phyloP scores from a whole-genome alignment of 352 stramenopile genomes.

The Pythium monospermum region DNA sequence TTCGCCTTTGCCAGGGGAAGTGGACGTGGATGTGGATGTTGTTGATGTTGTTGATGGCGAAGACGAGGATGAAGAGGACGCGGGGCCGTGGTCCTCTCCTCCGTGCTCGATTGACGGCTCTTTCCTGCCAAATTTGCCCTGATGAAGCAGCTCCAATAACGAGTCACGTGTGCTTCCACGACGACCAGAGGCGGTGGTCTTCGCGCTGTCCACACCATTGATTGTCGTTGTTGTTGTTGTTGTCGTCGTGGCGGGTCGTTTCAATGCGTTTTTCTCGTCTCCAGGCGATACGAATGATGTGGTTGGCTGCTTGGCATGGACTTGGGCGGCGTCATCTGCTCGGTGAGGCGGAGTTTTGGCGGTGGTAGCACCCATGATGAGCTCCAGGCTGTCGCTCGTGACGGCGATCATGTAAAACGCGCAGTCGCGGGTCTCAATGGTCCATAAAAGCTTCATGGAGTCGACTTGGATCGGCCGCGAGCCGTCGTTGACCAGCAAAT shows the following conservation, averaged over 20 bases:
- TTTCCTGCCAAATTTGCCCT: conserved; percentile 64
- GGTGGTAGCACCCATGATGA: conserved; percentile 36
- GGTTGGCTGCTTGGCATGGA: conserved; percentile 5
- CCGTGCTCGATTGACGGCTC: conserved; percentile 4
- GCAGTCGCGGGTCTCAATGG: conserved; percentile 63
- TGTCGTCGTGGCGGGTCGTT: neutral
- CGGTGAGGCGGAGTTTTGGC: too few relatives aligned
- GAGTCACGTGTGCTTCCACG: conserved; percentile 53
- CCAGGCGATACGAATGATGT: neutral
- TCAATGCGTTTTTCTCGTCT: neutral
- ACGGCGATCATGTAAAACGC: conserved; percentile 69
- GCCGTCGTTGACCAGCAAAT: conserved; percentile 61
- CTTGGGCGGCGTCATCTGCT: too few relatives aligned
- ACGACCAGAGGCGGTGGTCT: conserved; percentile 3
- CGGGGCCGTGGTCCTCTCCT: too few relatives aligned
- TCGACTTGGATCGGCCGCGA: conserved; percentile 78
- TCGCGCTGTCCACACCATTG: neutral
- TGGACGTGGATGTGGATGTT: conserved; percentile 14
- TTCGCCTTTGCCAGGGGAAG: conserved; percentile 5
- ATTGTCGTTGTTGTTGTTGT: neutral
- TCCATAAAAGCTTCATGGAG: conserved; percentile 79
- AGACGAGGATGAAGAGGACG: too few relatives aligned
- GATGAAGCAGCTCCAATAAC: conserved; percentile 62
- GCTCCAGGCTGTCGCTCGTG: conserved; percentile 41
- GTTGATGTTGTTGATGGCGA: neutral